Evolutionary conservation across 1,284 basidiomycete genomes (phyloP).

Genomic region (Ganoderma lingzhi): DNA sequence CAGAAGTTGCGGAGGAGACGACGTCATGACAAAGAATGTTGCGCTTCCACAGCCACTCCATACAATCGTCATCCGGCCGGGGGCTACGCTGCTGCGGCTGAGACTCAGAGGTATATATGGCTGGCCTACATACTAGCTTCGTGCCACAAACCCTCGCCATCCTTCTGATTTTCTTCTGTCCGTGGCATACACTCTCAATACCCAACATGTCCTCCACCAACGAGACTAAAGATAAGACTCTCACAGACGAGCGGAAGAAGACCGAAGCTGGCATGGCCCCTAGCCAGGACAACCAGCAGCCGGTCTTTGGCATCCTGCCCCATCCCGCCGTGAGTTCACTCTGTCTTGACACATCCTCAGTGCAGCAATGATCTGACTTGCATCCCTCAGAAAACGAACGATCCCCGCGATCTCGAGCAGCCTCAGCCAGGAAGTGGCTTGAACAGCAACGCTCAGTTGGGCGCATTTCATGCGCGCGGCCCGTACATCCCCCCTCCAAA

Average conservation of each 20-base stretch:
- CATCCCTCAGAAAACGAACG: conserved; percentile 53
- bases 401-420: conserved; percentile 55
- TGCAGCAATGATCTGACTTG: not conserved
- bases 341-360: not conserved
- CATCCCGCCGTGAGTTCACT: conserved; percentile 56
- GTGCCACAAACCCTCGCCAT: not conserved
- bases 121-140: not conserved
- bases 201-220: conserved; percentile 31
- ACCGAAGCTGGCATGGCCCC: conserved; percentile 18
- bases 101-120: not conserved
- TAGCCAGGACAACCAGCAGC: conserved; percentile 38
- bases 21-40: conserved; percentile 10
- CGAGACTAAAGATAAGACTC: conserved; percentile 32
- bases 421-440: conserved; percentile 49
- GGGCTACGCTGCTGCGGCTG: not conserved
- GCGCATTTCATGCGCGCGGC: conserved; percentile 52
- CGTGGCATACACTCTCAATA: not conserved
- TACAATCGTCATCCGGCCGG: not conserved
- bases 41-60: conserved; percentile 3
- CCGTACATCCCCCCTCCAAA: conserved; percentile 49
- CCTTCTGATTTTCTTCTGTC: not conserved
- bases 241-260: conserved; percentile 20
- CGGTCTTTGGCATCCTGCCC: conserved; percentile 53
- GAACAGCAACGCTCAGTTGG: conserved; percentile 42
- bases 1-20: not conserved